Evolutionary conservation across 2,329 filamentous ascomycete genomes (phyloP), one percentile per base, ranked within the genome.

Genomic region (Cladophialophora chaetospira): DNA sequence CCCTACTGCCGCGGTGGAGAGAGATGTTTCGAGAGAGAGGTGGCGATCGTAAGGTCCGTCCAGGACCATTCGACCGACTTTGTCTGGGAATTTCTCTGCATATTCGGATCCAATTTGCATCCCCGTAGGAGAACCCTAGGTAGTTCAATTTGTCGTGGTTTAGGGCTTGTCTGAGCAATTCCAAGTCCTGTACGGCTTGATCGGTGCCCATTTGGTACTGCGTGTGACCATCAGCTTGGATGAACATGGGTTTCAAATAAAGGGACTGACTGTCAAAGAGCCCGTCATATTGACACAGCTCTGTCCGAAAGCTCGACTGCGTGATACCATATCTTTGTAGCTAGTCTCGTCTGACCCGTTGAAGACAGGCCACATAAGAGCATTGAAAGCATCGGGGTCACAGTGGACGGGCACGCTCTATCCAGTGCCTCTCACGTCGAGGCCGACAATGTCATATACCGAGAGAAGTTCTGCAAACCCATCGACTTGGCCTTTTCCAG

Each of bases 41-140:
- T 70, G 71, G 61, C 76, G 75, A 62, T 78, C 75, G 28, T 76
- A 52, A 19, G 73, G 70, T 21, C 75, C 76, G 66, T 79, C 77
- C n/a, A 79, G 68, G 0, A 69, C 72, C 60, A 79, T 70, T 3
- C 71, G 67, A 5, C 76, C 65, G 51, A 78, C 68, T 29, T 72
- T 73, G 9, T 74, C 60, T 2, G 77, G 76, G 63, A 71, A 79
- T 1, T 78, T 67, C 55, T 73, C 66, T 1, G 76, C 76, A 59
- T 79, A 79, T 42, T 72, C 70, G 10, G 69, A 67, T 19, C 74
- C 77, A n/a, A 79, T 66, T 60, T 76, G 72, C 1, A 73, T 73
- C 5, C 77, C 77, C n/a, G 62, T 80, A 79, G 1, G 75, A 78
- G 11, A 74, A 60, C 8, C 76, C 77, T 0, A 78, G 53, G 38